These are phyloP conservation scores for Coniferiporia weirii DNA, from an alignment of 1,284 basidiomycete species.

Conservation along the genomic window DNA sequence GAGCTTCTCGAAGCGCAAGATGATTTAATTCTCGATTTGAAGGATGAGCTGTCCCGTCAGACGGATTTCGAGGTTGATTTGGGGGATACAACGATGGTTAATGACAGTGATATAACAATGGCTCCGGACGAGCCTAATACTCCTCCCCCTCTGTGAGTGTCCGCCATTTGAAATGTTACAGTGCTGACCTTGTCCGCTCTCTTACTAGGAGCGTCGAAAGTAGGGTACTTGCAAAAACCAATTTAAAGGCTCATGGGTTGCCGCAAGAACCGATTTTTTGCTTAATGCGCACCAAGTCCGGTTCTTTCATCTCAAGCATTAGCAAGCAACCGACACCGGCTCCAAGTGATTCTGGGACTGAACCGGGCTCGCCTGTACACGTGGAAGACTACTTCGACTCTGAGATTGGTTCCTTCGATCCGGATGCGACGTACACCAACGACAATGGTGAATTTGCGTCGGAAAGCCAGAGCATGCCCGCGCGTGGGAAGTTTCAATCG, in stretches of 20 bases:
- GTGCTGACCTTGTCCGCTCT: no score
- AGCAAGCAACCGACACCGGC: slow-evolving; percentile 48
- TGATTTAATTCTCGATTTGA: neutral
- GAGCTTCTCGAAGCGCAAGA: slow-evolving; percentile 7
- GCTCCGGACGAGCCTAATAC: neutral
- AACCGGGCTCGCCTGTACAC: neutral
- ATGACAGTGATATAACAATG: neutral
- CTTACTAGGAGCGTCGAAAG: no score
- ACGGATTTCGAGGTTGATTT: neutral
- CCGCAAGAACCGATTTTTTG: slow-evolving; percentile 6
- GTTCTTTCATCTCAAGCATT: slow-evolving; percentile 40
- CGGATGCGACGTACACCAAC: neutral
- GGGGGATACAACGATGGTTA: neutral
- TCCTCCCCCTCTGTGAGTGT: neutral
- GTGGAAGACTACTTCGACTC: neutral
- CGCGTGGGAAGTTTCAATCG: neutral
- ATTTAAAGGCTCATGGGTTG: neutral
- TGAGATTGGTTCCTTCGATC: neutral
- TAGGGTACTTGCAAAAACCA: neutral
- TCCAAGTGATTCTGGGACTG: slow-evolving; percentile 28
- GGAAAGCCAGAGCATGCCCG: neutral
- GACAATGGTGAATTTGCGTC: neutral
- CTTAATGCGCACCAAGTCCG: slow-evolving; percentile 36
- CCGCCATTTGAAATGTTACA: neutral
- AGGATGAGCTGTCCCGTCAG: neutral